Conservation (phyloP, 805 yeast genomes). For the Scheffersomyces amazonensis region DNA sequence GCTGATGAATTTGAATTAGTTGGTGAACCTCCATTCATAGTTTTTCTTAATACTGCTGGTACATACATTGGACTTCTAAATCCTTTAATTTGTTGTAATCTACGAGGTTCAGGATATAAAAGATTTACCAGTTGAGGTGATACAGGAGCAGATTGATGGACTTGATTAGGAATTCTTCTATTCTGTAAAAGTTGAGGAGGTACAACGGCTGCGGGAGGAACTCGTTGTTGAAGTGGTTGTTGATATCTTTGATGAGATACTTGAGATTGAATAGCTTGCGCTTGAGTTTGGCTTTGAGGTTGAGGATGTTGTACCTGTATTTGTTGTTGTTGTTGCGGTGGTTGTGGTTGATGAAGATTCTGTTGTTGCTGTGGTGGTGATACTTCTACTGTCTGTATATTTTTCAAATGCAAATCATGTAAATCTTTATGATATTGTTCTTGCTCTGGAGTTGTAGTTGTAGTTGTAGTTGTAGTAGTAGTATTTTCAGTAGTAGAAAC, state of each 20-base stretch:
- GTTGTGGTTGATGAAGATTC: background rate
- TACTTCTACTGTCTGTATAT: background rate
- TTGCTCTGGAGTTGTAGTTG: background rate
- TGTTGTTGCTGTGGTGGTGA: background rate
- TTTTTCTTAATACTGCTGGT: constrained; percentile 78
- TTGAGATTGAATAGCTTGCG: constrained; percentile 4
- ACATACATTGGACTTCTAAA: constrained; percentile 84
- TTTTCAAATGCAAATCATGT: constrained; percentile 11
- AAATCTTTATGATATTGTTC: constrained; percentile 15
- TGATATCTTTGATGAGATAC: constrained; percentile 1
- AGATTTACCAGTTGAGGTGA: constrained; percentile 9
- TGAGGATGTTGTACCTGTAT: background rate
- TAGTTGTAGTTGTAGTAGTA: no score
- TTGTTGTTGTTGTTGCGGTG: constrained; percentile 1
- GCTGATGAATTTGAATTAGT: constrained; percentile 3
- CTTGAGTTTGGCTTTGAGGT: constrained; percentile 2
- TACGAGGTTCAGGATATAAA: constrained; percentile 16
- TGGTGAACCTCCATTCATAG: constrained; percentile 12
- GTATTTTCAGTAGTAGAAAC: no score
- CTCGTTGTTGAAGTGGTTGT: constrained; percentile 1
- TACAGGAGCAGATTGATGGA: constrained; percentile 4
- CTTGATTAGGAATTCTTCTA: constrained; percentile 5
- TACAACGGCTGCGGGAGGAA: background rate
- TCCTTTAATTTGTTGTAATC: constrained; percentile 68
- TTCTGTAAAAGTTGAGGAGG: constrained; percentile 1